A percentile compares a stretch with the other conserved stretches of the same genome.
Conservation (phyloP, 2,329 filamentous ascomycete species). For the Immersiporthe knoxdaviesiana region DNA sequence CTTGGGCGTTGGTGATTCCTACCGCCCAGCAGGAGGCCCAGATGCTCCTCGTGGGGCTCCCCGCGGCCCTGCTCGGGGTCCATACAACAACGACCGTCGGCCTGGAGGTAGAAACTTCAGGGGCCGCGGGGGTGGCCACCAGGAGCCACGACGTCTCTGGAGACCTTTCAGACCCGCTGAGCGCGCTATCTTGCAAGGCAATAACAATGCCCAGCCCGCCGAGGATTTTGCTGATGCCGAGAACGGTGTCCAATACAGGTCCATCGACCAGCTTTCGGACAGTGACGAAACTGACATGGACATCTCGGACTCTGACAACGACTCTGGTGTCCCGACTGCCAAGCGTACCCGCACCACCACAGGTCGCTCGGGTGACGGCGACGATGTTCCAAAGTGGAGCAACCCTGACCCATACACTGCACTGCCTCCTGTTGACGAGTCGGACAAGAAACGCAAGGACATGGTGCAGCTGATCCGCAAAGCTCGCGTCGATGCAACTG, state of each 20-base stretch:
- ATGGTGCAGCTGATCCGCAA: constrained; percentile 92
- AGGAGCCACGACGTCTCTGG: constrained; percentile 21
- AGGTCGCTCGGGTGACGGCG: constrained; percentile 42
- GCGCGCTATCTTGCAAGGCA: constrained; percentile 53
- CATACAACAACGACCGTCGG: constrained; percentile 1
- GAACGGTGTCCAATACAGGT: constrained; percentile 54
- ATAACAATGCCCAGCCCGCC: constrained; percentile 46
- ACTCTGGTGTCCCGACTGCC: constrained; percentile 42
- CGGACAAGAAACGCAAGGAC: constrained; percentile 74
- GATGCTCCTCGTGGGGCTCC: constrained; percentile 18
- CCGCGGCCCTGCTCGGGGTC: constrained; percentile 22
- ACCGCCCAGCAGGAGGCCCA: constrained; percentile 34
- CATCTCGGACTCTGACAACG: constrained; percentile 55
- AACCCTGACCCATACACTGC: constrained; percentile 94
- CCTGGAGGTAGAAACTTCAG: neutral
- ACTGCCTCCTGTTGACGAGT: constrained; percentile 74
- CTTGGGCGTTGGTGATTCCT: constrained; percentile 47
- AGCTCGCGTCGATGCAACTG: constrained; percentile 67
- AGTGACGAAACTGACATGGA: constrained; percentile 69
- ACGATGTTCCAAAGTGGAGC: constrained; percentile 77
- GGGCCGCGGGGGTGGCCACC: constrained; percentile 19
- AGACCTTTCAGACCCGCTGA: constrained; percentile 47
- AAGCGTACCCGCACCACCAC: constrained; percentile 45
- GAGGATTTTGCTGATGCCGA: constrained; percentile 51
- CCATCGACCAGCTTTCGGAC: constrained; percentile 62